These are phyloP conservation scores for Metschnikowia matae DNA, from an alignment of 805 yeast species.

Conservation along the genomic window DNA sequence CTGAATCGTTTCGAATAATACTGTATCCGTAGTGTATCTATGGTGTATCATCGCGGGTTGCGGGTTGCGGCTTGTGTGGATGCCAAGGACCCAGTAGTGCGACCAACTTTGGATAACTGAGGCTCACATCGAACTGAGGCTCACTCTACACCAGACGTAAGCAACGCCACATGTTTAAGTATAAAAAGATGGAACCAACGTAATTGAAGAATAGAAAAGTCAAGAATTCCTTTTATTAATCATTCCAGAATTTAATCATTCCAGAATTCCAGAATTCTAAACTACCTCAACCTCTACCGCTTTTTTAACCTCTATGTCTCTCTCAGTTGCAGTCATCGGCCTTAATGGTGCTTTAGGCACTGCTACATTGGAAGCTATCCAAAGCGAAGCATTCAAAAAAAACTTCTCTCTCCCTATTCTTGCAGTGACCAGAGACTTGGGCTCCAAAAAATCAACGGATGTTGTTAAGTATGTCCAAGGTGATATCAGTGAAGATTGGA, in stretches of 20 bases:
- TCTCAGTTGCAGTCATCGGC: constrained; percentile 50
- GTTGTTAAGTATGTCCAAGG: constrained; percentile 38
- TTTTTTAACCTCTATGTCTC: constrained; percentile 11
- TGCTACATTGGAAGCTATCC: constrained; percentile 43
- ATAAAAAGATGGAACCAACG: not conserved
- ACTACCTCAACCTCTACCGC: not conserved
- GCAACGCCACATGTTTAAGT: not conserved
- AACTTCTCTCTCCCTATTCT: constrained; percentile 46
- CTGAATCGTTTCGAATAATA: no score
- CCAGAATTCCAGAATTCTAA: no score
- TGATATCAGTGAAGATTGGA: constrained; percentile 22
- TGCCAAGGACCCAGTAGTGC: not conserved
- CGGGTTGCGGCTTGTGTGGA: no score
- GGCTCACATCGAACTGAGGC: not conserved
- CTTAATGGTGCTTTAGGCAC: constrained; percentile 49
- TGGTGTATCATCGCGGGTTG: no score
- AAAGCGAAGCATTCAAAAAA: constrained; percentile 37
- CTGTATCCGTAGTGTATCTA: no score
- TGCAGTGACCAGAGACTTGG: constrained; percentile 44
- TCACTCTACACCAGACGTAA: not conserved
- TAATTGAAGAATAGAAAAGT: no score
- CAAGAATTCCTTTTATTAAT: no score
- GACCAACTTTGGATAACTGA: not conserved
- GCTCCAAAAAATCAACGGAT: constrained; percentile 32
- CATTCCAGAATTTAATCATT: no score